Evolutionary conservation across 331 rosid species (phyloP), one percentile per base, ranked within the genome.

Genomic region (Stylosanthes scabra): DNA sequence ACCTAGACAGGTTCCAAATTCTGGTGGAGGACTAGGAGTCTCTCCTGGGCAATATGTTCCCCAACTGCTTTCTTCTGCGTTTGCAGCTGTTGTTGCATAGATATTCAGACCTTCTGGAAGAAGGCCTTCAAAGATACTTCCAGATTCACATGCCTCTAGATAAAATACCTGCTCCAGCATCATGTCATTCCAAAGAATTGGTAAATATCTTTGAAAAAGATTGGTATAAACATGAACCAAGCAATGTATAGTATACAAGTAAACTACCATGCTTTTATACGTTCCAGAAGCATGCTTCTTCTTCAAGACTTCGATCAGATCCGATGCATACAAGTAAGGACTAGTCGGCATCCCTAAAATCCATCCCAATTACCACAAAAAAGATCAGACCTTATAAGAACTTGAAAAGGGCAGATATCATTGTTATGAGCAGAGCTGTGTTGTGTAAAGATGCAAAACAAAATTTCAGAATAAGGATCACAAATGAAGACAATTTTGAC

Each of bases 31-130:
- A 75, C 97, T 82, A 5, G 96, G 92, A 83, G 70, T 40, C 56
- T 88, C 97, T 77, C 97, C 97, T 15, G 97, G 99, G 76, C 99
- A 95, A 75, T 95, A 95, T 37, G 96, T 90, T 67, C 98, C 99
- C 98, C 98, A 95, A 76, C 98, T 95, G 85, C 98, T 95, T 88
- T 95, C 99, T 51, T 70, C 89, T 70, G 98, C 94, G 80, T 92
- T 95, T 58, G 99, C 52, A 41, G 99, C 98, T 7, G 99, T 95
- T 55, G 98, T 95, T 55, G 96, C 92, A 83, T 88, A 95, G 66
- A 95, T 90, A 81, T 92, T 88, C 72, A 92, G 80, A 69, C 88
- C 97, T 82, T 87, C 81, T 1, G 93, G 96, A 72, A 95, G 98
- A 88, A 95, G 88, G 51, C 98, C 99, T 77, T 95, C 97, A 76